A percentile compares a stretch with the other conserved stretches of the same genome.
Evolutionary conservation across 805 yeast species (phyloP).

Genomic region (Lipomyces mesembrius): DNA sequence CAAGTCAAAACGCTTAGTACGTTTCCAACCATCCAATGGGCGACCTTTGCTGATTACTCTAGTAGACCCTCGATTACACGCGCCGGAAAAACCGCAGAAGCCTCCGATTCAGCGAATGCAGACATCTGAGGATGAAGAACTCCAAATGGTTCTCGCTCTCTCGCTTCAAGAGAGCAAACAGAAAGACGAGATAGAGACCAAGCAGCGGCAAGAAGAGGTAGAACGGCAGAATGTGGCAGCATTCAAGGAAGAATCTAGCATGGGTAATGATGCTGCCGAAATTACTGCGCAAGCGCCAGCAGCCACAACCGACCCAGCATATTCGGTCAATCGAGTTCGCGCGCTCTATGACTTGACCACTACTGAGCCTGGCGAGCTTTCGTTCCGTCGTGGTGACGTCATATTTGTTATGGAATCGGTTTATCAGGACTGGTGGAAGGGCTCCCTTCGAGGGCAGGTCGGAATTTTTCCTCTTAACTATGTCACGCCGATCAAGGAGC

Average conservation of each 20-base stretch:
- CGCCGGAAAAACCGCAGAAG: slow-evolving; percentile 66
- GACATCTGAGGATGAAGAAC: slow-evolving; percentile 74
- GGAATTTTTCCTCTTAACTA: slow-evolving; percentile 95
- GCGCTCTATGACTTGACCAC: slow-evolving; percentile 84
- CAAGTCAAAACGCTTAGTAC: slow-evolving; percentile 51
- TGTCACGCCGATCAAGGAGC: slow-evolving; percentile 76
- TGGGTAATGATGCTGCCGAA: slow-evolving; percentile 1
- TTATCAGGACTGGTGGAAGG: slow-evolving; percentile 95
- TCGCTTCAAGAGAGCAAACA: slow-evolving; percentile 64
- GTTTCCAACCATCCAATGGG: slow-evolving; percentile 1
- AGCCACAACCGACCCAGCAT: slow-evolving; percentile 31
- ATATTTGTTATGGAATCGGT: slow-evolving; percentile 86
- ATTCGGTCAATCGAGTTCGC: slow-evolving; percentile 65
- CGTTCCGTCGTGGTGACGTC: slow-evolving; percentile 84
- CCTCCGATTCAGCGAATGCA: slow-evolving; percentile 37
- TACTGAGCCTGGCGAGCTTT: slow-evolving; percentile 81
- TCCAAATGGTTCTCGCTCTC: slow-evolving; percentile 72
- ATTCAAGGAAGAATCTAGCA: slow-evolving; percentile 7
- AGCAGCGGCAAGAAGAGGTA: slow-evolving; percentile 17
- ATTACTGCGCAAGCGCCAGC: neutral
- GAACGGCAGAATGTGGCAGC: slow-evolving; percentile 12
- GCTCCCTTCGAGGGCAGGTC: slow-evolving; percentile 74
- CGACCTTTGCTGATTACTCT: neutral
- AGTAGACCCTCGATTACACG: slow-evolving; percentile 46
- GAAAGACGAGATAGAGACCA: slow-evolving; percentile 14